Percentiles rank a stretch among this genome's conserved stretches.
Evolutionary conservation across 805 yeast species (phyloP).

Genomic region (Ogataea trehalophila): DNA sequence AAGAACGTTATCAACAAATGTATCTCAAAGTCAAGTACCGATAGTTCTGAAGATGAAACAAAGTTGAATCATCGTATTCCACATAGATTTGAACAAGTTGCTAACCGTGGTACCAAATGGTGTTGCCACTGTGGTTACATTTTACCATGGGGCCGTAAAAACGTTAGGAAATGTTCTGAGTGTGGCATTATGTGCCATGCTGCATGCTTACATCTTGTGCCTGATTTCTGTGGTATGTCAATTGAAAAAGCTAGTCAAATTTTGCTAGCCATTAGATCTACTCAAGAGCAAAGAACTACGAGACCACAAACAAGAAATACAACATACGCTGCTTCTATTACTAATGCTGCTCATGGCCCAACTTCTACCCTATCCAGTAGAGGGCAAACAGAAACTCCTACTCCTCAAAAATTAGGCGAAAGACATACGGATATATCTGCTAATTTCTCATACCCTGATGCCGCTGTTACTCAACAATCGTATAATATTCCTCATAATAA

Average conservation of each 20-base stretch:
- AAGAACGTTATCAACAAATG: constrained; percentile 79
- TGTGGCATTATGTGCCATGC: constrained; percentile 96
- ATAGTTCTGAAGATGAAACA: constrained; percentile 65
- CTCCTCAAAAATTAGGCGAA: constrained; percentile 10
- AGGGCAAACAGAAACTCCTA: constrained; percentile 6
- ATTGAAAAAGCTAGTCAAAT: constrained; percentile 95
- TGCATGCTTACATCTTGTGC: constrained; percentile 88
- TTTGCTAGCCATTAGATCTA: constrained; percentile 72
- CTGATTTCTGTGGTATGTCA: constrained; percentile 98
- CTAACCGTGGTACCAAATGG: constrained; percentile 97
- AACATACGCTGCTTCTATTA: constrained; percentile 4
- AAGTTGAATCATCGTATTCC: constrained; percentile 94
- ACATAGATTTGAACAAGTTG: constrained; percentile 88
- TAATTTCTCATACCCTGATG: constrained; percentile 18
- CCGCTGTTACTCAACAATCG: constrained; percentile 20
- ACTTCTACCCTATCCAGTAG: constrained; percentile 5
- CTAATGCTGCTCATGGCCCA: constrained; percentile 9
- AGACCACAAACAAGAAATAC: constrained; percentile 1
- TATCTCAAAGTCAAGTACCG: constrained; percentile 70
- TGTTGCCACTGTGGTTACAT: constrained; percentile 99
- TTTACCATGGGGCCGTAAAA: constrained; percentile 91
- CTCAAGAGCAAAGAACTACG: constrained; percentile 39
- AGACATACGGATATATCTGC: constrained; percentile 11
- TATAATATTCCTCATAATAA: constrained; percentile 6
- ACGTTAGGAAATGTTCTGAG: constrained; percentile 85